Percentiles rank a stretch among this genome's conserved stretches.
phyloP scores from a whole-genome alignment of 768 basidiomycete species.

The Goffeauzyma gilvescens region DNA sequence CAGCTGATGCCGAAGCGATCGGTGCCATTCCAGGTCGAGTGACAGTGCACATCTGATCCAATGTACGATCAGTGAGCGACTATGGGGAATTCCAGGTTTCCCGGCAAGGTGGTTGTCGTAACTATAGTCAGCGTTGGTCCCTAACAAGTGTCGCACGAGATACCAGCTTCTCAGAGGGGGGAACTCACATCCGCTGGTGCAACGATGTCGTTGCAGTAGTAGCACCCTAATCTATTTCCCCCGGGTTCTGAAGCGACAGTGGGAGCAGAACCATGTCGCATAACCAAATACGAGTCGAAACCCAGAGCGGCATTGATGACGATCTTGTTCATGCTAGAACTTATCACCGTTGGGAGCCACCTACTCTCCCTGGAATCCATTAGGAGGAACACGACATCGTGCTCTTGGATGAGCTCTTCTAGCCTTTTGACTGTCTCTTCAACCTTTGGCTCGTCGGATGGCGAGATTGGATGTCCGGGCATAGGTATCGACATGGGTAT shows the following conservation, averaged over 20 bases:
- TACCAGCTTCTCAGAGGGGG: neutral
- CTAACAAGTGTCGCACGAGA: neutral
- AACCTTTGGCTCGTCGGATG: constrained; percentile 38
- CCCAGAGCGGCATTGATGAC: constrained; percentile 87
- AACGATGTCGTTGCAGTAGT: constrained; percentile 96
- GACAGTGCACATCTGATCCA: constrained; percentile 99
- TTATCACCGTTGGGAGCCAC: constrained; percentile 85
- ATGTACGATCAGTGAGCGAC: constrained; percentile 68
- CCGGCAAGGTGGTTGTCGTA: no score
- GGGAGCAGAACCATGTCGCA: constrained; percentile 59
- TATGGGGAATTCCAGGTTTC: constrained; percentile 14
- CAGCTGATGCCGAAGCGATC: constrained; percentile 76
- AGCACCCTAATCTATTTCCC: constrained; percentile 53
- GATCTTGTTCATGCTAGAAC: constrained; percentile 71
- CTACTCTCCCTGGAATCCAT: constrained; percentile 98
- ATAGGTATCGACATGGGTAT: constrained; percentile 71
- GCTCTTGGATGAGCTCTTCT: constrained; percentile 57
- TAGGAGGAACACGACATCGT: constrained; percentile 77
- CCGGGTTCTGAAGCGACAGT: constrained; percentile 15
- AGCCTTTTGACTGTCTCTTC: constrained; percentile 52
- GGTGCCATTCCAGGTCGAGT: constrained; percentile 85
- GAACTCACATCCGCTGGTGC: constrained; percentile 71
- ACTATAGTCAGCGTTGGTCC: neutral
- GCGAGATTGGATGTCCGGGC: constrained; percentile 84
- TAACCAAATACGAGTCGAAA: constrained; percentile 88